Evolutionary conservation across 1,284 basidiomycete species (phyloP), one percentile per base, ranked within the genome.

Genomic region (Amylostereum areolatum): DNA sequence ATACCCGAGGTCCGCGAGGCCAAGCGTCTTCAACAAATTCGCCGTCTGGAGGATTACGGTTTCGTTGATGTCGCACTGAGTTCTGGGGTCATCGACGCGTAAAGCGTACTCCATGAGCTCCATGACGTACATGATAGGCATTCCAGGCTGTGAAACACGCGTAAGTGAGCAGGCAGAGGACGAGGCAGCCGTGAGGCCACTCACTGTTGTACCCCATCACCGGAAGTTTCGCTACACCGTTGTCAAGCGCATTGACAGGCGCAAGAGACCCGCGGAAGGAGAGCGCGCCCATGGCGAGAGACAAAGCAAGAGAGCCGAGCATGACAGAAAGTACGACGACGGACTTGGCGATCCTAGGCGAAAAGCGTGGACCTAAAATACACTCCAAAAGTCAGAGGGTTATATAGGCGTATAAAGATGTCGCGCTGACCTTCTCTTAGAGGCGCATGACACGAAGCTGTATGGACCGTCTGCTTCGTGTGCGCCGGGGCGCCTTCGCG

Each of bases 1-100:
- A 57, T 81, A 81, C 2, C 80, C 80, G 31, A 66, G 68, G 48
- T 76, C 73, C 53, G 61, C 53, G 9, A 81, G 67, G 9, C 78
- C 78, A 6, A 75, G 66, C 1, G 65, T 65, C 56, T 71, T 74
- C 65, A 82, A 70, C 32, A 72, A 58, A 1, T 64, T 52, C 2
- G 78, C 74, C 2, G 74, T 75, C 53, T 74, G 62, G 5, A 79
- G 53, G 27, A 82, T 66, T 12, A 79, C 61, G 1, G 59, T 62
- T 57, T 82, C 78, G 46, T 77, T 68, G 50, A 83, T 79, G 48
- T 73, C 68, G 56, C 80, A 83, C 78, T 81, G 55, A 39, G 28
- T 31, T 9, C 39, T 47, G 12, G 24, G 28, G 18, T 50, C 43
- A 57, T 43, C 33, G 45, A 28, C 5, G 30, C 43, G 24, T 39